A percentile compares a stretch with the other conserved stretches of the same genome.
phyloP scores from a whole-genome alignment of 202 grass and related monocot species.

The Setaria italica region DNA sequence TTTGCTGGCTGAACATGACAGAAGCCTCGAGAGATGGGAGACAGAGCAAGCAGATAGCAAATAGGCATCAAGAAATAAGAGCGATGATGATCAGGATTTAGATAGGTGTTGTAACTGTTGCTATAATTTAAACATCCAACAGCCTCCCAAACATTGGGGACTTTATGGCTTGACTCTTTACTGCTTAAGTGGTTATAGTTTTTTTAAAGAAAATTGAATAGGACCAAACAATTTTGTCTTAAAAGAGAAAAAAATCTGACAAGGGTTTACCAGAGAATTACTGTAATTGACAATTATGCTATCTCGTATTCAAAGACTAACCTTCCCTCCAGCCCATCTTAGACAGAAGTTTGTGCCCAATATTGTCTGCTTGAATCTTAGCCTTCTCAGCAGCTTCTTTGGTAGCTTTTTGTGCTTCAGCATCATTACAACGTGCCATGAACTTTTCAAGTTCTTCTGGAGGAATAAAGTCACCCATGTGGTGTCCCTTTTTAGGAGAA shows the following conservation, averaged over 20 bases:
- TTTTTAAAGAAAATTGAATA: neutral
- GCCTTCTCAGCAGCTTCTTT: slow-evolving; percentile 90
- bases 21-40: neutral
- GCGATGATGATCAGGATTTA: neutral
- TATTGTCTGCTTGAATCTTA: slow-evolving; percentile 98
- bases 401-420: slow-evolving; percentile 69
- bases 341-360: slow-evolving; percentile 96
- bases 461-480: slow-evolving; percentile 99
- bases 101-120: neutral
- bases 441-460: slow-evolving; percentile 94
- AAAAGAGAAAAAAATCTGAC: neutral
- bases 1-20: neutral
- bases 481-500: slow-evolving; percentile 84
- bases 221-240: neutral
- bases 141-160: neutral
- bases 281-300: neutral
- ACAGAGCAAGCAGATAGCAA: neutral
- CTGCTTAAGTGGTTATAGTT: neutral
- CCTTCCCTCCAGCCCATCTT: slow-evolving; percentile 99
- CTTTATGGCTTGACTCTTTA: neutral
- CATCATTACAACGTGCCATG: slow-evolving; percentile 81
- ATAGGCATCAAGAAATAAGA: neutral
- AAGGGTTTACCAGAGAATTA: slow-evolving; percentile 10
- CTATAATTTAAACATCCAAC: neutral
- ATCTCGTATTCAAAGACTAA: slow-evolving; percentile 41